A percentile compares a stretch with the other conserved stretches of the same genome.
phyloP scores from a whole-genome alignment of 176 grass and related monocot species.

The Triticum timopheevii region DNA sequence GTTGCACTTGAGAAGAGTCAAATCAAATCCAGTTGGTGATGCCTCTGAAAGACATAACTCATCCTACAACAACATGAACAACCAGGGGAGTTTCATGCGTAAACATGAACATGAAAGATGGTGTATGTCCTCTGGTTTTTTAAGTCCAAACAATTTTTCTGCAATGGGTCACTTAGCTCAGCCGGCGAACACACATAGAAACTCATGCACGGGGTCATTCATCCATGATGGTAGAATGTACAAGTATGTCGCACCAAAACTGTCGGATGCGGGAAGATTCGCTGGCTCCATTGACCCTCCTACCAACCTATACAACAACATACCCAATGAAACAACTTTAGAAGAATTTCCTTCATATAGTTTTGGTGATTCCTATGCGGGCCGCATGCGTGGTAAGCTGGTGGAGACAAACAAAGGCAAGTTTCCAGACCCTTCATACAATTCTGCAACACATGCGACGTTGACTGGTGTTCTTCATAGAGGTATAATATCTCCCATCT shows the following conservation, averaged over 20 bases:
- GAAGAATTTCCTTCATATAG: not conserved
- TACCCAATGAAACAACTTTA: not conserved
- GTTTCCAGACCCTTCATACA: not conserved
- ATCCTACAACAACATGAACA: not conserved
- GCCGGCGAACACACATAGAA: not conserved
- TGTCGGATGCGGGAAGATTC: not conserved
- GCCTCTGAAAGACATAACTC: slow-evolving; percentile 11
- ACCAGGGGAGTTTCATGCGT: slow-evolving; percentile 23
- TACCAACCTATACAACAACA: slow-evolving; percentile 12
- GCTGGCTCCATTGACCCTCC: not conserved
- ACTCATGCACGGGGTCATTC: not conserved
- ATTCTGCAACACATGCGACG: no score
- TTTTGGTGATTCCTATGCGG: not conserved
- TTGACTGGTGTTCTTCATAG: not conserved
- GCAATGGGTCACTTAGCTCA: slow-evolving; percentile 13
- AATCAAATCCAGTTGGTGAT: not conserved
- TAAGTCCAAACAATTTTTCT: not conserved
- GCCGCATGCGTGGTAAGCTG: not conserved
- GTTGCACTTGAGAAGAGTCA: slow-evolving; percentile 44
- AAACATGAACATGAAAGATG: slow-evolving; percentile 13
- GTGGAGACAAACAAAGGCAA: not conserved
- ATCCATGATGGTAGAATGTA: not conserved
- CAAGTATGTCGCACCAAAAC: not conserved
- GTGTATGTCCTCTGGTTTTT: not conserved
- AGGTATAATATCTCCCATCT: not conserved